Conservation (phyloP, 345 rosid species). For the Ricinus communis region DNA sequence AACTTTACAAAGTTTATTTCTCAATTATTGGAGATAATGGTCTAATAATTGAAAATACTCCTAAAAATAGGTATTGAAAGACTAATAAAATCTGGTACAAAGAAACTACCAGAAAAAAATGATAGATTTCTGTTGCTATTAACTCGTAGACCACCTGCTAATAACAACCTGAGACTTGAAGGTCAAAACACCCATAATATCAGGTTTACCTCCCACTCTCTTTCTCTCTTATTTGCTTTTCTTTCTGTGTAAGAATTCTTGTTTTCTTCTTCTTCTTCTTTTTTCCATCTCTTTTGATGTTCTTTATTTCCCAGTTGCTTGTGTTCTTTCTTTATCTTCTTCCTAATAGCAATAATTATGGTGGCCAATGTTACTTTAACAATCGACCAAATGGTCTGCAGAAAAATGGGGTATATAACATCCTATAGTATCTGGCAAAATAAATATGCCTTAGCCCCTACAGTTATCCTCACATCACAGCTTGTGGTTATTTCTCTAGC, state of each 20-base stretch:
- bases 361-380: background rate
- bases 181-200: background rate
- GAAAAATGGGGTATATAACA: background rate
- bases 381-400: constrained; percentile 2
- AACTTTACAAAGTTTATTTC: too few relatives aligned
- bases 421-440: constrained; percentile 9
- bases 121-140: too few relatives aligned
- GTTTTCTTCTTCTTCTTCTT: background rate
- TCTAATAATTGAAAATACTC: too few relatives aligned
- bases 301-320: too few relatives aligned
- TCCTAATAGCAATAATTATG: background rate
- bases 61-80: too few relatives aligned
- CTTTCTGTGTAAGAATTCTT: background rate
- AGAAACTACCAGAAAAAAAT: too few relatives aligned
- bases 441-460: constrained; percentile 6
- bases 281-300: background rate
- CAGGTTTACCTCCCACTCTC: constrained; percentile 10
- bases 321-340: too few relatives aligned
- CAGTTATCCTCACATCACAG: constrained; percentile 26
- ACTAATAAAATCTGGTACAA: too few relatives aligned
- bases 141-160: too few relatives aligned
- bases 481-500: constrained; percentile 17
- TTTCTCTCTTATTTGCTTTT: background rate
- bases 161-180: background rate
- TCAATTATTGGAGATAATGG: too few relatives aligned